Base-by-base conservation (phyloP, 805 yeast species). In the Ogataea paraovalis region DNA sequence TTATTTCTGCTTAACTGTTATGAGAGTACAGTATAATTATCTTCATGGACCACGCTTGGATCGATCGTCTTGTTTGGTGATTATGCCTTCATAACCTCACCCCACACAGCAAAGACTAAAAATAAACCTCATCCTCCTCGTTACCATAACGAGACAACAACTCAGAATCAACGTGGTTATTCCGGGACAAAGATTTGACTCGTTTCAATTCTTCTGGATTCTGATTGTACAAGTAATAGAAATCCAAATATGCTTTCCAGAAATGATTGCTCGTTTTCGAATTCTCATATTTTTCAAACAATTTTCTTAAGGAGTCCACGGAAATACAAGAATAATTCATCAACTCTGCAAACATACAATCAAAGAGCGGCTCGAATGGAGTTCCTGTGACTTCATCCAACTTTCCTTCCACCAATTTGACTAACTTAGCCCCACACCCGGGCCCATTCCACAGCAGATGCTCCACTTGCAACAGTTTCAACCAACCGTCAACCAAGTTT, bases 391-490 rank as follows among this genome's bases (percentile, higher is more conserved):
- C 54, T 28, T 57, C 62, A 13, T 52, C 48, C 10, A 62, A 32
- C 22, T 72, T 59, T 40, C 55, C 51, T 18, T 56, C 54, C 8
- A 70, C 53, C 39, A 75, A 48, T 6, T 58, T 48, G 13, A 66
- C 25, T 4, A 72, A 30, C 8, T 16, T 16, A 61, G 59, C 20
- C 49, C 61, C 30, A 56, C 64, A 43, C 27, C 59, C 53, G 10
- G 14, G 38, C 10, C 38, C 21, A 18, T 18, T 34, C 38, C 38
- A 34, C 38, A 66, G 36, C 4, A 73, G 42, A 30, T 67, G 57
- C 52, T 77, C 80, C 33, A 79, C 46, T 47, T 68, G 68, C 5
- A 78, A 36, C 12, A 79, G 55, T 54, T 76, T 76, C 13, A 70
- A 63, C 49, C 72, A 70, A 5, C 71, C 53, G 19, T 70, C 70